Evolutionary conservation across 176 grass and related monocot genomes (phyloP).

Genomic region (Aegilops longissima): DNA sequence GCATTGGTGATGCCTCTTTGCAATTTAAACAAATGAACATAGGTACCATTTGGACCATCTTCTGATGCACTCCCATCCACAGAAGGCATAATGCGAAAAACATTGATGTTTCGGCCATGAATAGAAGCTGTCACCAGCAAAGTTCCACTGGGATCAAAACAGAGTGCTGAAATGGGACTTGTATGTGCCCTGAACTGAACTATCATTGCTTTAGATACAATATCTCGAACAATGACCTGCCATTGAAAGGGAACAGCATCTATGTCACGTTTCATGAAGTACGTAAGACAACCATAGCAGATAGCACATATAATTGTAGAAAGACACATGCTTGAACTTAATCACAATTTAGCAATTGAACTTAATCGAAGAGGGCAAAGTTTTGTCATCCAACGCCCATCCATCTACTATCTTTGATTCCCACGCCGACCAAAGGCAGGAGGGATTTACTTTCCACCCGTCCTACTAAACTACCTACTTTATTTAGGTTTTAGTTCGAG

Average conservation of each 20-base stretch:
- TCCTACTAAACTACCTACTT: neutral
- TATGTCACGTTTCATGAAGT: slow-evolving; percentile 32
- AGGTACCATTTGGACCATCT: slow-evolving; percentile 60
- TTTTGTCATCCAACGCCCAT: neutral
- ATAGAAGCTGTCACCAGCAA: slow-evolving; percentile 95
- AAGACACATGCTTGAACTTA: neutral
- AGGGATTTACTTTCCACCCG: neutral
- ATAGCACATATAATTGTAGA: neutral
- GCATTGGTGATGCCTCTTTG: slow-evolving; percentile 96
- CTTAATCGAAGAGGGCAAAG: neutral
- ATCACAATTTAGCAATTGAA: neutral
- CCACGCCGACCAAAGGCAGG: neutral
- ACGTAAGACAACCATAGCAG: neutral
- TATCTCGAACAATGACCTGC: slow-evolving; percentile 86
- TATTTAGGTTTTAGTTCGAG: neutral
- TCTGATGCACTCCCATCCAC: slow-evolving; percentile 46
- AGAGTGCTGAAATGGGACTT: slow-evolving; percentile 92
- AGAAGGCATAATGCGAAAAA: slow-evolving; percentile 86
- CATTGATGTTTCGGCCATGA: slow-evolving; percentile 86
- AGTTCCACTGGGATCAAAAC: slow-evolving; percentile 97
- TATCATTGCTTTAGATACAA: slow-evolving; percentile 83
- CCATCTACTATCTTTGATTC: slow-evolving; percentile 6
- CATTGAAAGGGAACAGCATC: slow-evolving; percentile 24
- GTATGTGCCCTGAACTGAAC: slow-evolving; percentile 96
- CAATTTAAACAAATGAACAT: slow-evolving; percentile 84